phyloP scores from a whole-genome alignment of 805 yeast genomes.

The Blastobotrys chiropterorum region DNA sequence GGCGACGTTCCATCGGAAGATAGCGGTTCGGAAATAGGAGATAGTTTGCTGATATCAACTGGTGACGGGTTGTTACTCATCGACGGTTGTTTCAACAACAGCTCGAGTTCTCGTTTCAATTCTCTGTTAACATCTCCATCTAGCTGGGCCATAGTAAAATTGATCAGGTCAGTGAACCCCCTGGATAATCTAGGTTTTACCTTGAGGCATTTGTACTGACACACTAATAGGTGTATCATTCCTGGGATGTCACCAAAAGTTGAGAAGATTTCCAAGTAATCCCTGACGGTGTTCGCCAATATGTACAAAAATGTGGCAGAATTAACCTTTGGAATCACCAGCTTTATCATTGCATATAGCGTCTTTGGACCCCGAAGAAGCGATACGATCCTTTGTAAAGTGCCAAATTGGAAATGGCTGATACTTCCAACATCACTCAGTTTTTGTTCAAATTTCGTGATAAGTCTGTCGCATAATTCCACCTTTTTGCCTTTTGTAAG shows the following conservation, averaged over 20 bases:
- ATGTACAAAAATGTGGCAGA: slow-evolving; percentile 44
- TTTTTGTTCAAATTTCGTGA: slow-evolving; percentile 5
- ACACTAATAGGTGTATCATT: slow-evolving; percentile 16
- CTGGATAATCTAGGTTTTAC: slow-evolving; percentile 17
- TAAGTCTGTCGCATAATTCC: slow-evolving; percentile 10
- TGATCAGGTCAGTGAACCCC: slow-evolving; percentile 21
- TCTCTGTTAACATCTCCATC: slow-evolving; percentile 11
- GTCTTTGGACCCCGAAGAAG: slow-evolving; percentile 36
- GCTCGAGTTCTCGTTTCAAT: slow-evolving; percentile 20
- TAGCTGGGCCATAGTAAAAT: slow-evolving; percentile 12
- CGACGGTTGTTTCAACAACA: slow-evolving; percentile 12
- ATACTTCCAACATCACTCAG: slow-evolving; percentile 4
- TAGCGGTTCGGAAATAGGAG: slow-evolving; percentile 27
- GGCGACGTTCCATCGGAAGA: slow-evolving; percentile 13
- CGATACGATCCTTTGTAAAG: slow-evolving; percentile 54
- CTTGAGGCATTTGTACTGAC: slow-evolving; percentile 15
- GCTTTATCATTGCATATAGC: slow-evolving; percentile 30
- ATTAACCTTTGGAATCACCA: slow-evolving; percentile 51
- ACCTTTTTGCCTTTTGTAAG: slow-evolving; percentile 9
- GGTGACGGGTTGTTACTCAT: slow-evolving; percentile 13
- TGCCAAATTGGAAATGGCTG: slow-evolving; percentile 27
- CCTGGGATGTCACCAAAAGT: slow-evolving; percentile 19
- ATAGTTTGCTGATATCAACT: slow-evolving; percentile 18
- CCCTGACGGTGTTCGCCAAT: slow-evolving; percentile 26
- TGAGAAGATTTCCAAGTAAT: slow-evolving; percentile 17